phyloP scores from a whole-genome alignment of 225 moss, liverwort and hornwort species.

The Pleurozium schreberi region DNA sequence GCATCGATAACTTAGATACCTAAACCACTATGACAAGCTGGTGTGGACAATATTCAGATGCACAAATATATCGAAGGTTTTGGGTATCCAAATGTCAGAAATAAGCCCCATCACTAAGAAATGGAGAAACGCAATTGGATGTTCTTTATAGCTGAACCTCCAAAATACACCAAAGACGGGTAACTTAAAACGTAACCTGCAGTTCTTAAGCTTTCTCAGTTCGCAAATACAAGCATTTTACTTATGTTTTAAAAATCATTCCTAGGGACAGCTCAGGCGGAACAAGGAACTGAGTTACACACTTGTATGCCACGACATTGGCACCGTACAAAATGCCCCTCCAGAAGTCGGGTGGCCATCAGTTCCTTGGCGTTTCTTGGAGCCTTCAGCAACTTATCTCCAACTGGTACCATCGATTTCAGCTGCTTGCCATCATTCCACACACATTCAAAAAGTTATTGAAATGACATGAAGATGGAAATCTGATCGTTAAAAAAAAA shows the following conservation, averaged over 20 bases:
- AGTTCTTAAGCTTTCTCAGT: neutral
- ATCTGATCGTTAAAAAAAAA: neutral
- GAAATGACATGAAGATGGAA: neutral
- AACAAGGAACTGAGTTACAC: neutral
- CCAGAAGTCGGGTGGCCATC: constrained; percentile 45
- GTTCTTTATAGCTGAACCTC: neutral
- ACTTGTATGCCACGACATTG: constrained; percentile 50
- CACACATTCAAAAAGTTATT: neutral
- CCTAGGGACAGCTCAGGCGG: neutral
- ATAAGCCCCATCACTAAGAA: neutral
- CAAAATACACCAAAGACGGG: neutral
- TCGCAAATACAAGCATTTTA: neutral
- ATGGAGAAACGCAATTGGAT: neutral
- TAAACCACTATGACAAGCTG: neutral
- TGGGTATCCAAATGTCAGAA: neutral
- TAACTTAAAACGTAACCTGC: neutral
- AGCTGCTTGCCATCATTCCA: constrained; percentile 8
- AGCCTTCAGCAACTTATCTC: constrained; percentile 37
- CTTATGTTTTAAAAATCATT: neutral
- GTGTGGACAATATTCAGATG: neutral
- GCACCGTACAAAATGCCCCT: constrained; percentile 48
- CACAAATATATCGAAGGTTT: neutral
- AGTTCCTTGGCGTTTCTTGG: constrained; percentile 46
- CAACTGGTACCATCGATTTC: constrained; percentile 43
- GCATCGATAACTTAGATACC: neutral